Conservation (phyloP, 176 grass and related monocot species). For the Aechmea fasciata region DNA sequence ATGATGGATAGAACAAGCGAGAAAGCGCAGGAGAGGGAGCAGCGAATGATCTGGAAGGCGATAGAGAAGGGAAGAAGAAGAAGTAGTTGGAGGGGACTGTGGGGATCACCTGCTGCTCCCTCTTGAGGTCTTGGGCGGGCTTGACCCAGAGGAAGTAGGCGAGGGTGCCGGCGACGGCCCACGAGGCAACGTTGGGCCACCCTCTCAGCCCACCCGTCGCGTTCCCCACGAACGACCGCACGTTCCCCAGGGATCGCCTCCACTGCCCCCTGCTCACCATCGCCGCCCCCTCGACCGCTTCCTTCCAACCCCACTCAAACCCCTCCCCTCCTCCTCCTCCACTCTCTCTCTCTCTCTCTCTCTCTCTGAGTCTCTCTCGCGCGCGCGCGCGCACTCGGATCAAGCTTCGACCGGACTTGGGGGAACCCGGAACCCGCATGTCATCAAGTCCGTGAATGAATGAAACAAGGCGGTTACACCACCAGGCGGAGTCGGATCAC, state of each 20-base stretch:
- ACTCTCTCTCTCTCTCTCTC: neutral
- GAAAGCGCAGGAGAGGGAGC: no score
- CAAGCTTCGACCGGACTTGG: no score
- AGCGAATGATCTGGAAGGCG: no score
- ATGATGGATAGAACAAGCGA: no score
- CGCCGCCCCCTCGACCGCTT: neutral
- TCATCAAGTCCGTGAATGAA: no score
- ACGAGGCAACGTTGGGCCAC: slow-evolving; percentile 78
- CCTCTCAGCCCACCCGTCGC: slow-evolving; percentile 77
- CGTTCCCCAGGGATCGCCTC: slow-evolving; percentile 44
- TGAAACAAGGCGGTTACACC: no score
- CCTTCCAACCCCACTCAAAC: no score
- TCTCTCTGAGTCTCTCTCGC: no score
- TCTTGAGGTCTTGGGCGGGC: slow-evolving; percentile 59
- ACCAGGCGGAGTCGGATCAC: no score
- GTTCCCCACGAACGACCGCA: slow-evolving; percentile 82
- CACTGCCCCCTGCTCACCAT: slow-evolving; percentile 22
- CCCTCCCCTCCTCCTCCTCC: neutral
- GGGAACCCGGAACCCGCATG: no score
- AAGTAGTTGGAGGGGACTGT: no score
- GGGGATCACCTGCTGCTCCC: slow-evolving; percentile 64
- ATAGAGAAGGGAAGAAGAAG: neutral
- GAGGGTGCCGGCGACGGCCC: slow-evolving; percentile 77
- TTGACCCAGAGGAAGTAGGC: slow-evolving; percentile 98
- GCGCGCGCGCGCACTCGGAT: no score